Conservation (phyloP, 495 filamentous ascomycete species). For the Daldinia grandis region DNA sequence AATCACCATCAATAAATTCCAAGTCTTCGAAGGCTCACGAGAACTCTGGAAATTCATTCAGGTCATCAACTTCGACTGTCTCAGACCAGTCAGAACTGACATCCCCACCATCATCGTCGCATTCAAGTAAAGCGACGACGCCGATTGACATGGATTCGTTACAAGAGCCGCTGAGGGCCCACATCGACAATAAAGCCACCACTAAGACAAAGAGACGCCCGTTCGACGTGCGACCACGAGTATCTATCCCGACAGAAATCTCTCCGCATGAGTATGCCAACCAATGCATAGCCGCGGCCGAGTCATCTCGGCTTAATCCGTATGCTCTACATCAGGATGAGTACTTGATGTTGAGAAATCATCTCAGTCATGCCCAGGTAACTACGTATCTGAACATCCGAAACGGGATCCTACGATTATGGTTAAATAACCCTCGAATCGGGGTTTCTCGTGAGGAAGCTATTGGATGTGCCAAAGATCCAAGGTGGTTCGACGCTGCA, state of each 20-base stretch:
- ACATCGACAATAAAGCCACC: conserved; percentile 4
- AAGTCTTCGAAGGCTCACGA: conserved; percentile 21
- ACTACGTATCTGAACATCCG: conserved; percentile 97
- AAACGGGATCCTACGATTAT: conserved; percentile 92
- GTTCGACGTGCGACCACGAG: conserved; percentile 71
- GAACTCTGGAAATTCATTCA: conserved; percentile 39
- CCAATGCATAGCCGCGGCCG: conserved; percentile 87
- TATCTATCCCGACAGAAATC: conserved; percentile 81
- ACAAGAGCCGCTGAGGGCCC: conserved; percentile 37
- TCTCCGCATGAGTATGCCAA: conserved; percentile 78
- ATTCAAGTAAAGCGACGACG: conserved; percentile 66
- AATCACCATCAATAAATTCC: conserved; percentile 23
- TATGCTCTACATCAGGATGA: conserved; percentile 89
- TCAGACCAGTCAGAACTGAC: conserved; percentile 57
- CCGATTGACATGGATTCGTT: conserved; percentile 57
- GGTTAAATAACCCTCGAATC: conserved; percentile 89
- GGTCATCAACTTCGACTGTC: conserved; percentile 43
- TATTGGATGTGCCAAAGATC: conserved; percentile 88
- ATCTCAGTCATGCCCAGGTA: conserved; percentile 88
- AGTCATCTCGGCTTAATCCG: conserved; percentile 88
- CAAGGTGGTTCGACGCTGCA: conserved; percentile 89
- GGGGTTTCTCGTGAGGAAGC: conserved; percentile 88
- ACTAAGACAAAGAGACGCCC: conserved; percentile 42
- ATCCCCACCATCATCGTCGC: conserved; percentile 49
- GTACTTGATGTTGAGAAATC: conserved; percentile 76